These are phyloP conservation scores for Paramecium tetraurelia DNA, from an alignment of 73 alveolate species.

Conservation along the genomic window DNA sequence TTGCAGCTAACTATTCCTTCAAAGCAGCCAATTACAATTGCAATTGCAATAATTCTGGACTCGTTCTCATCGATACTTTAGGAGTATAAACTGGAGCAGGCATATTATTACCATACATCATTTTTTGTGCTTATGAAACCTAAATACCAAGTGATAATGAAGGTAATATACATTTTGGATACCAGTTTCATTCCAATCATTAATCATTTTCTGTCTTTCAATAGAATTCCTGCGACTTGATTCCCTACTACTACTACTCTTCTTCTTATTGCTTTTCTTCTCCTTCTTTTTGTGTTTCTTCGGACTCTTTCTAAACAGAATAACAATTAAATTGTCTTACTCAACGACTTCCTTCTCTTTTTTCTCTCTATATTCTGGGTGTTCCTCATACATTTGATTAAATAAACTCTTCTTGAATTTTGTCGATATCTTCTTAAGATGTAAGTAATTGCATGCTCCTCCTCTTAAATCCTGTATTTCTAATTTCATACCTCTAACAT, in stretches of 20 bases:
- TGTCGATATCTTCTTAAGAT: constrained; percentile 94
- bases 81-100: constrained; percentile 54
- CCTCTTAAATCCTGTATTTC: constrained; percentile 75
- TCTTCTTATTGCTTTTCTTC: background rate
- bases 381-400: constrained; percentile 97
- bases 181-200: constrained; percentile 57
- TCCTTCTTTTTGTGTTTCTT: background rate
- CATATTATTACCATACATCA: constrained; percentile 33
- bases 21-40: background rate
- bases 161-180: background rate
- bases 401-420: constrained; percentile 84
- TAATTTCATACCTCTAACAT: constrained; percentile 78
- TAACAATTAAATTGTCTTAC: background rate
- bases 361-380: constrained; percentile 95
- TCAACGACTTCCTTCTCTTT: constrained; percentile 69
- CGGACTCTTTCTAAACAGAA: background rate
- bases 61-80: constrained; percentile 30
- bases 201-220: constrained; percentile 31
- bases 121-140: constrained; percentile 30
- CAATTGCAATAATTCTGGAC: constrained; percentile 28
- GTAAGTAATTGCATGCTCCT: constrained; percentile 99
- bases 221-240: constrained; percentile 30
- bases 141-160: background rate
- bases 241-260: background rate
- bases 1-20: constrained; percentile 9